These are phyloP conservation scores for Osmanthus fragrans DNA, from an alignment of 257 asterid genomes.

Conservation along the genomic window DNA sequence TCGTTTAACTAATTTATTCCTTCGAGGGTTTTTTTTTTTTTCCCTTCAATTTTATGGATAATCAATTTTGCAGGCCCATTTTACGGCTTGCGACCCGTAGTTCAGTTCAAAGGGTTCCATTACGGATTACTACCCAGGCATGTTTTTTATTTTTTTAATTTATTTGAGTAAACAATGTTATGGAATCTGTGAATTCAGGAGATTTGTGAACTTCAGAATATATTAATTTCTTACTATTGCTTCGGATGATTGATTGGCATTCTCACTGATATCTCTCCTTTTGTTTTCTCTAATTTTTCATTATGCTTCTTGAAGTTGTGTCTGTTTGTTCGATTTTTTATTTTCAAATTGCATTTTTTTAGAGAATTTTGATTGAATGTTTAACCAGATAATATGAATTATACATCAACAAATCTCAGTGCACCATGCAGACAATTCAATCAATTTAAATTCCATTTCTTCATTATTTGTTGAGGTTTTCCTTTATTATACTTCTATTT, in stretches of 20 bases:
- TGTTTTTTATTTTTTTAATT: constrained; percentile 11
- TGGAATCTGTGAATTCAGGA: constrained; percentile 11
- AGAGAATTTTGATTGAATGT: background rate
- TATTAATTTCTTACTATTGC: background rate
- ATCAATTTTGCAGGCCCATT: constrained; percentile 60
- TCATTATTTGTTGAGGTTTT: background rate
- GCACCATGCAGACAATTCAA: background rate
- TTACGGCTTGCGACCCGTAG: constrained; percentile 58
- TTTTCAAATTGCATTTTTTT: background rate
- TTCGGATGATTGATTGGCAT: constrained; percentile 23
- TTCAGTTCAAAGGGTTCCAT: constrained; percentile 49
- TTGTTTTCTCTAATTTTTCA: background rate
- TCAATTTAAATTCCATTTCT: background rate
- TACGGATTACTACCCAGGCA: constrained; percentile 69
- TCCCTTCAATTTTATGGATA: constrained; percentile 7
- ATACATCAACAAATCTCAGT: background rate
- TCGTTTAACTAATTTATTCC: constrained; percentile 17
- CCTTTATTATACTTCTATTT: background rate
- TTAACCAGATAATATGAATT: background rate
- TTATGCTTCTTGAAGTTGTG: constrained; percentile 7
- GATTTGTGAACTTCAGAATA: constrained; percentile 1
- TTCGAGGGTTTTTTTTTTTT: constrained; percentile 26
- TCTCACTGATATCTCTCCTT: constrained; percentile 7
- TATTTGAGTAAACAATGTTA: background rate
- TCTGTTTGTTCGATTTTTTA: background rate